Base-by-base conservation (phyloP, 2,329 filamentous ascomycete species). In the Phialocephala sp. region DNA sequence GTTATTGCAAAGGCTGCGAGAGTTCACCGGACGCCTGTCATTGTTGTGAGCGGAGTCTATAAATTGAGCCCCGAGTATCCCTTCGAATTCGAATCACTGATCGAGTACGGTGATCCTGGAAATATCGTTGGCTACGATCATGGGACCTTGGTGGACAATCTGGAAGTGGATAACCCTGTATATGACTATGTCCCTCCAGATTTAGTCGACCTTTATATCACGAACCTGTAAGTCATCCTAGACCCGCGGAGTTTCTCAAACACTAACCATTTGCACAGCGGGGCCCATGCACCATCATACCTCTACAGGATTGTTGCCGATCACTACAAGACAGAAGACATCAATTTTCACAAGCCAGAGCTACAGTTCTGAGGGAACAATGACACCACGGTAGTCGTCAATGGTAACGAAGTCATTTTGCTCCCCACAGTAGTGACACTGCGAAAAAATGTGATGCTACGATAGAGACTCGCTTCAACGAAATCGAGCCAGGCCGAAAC, bases 41-140 rank as follows among this genome's bases (percentile, higher is more conserved):
- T 98, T 27, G 92, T 96, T 2, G 86, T 99, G 52, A 91, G 91
- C 60, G 94, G 93, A 37, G 90, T 98, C 22, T 98, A 97, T 83
- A 97, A 97, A 79, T 86, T 99, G 63, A 96, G 92, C 72, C 94
- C 95, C 0, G 89, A 96, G 66, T 94, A 93, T 73, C 91, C 93
- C 0, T 94, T 93, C 73, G 89, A 95, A 73, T 89, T 91, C 61
- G 90, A 93, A 69, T 87, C 89, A 4, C 81, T 97, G 67, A 91
- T 97, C 65, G 94, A 97, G 79, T 93, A 93, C 80, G 94, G 93
- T 18, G 89, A 94, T 76, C 88, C 93, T 1, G 89, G 90, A 62
- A 90, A 86, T 70, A 89, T 93, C 64, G 87, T 95, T 52, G 85
- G 84, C 45, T 97, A 92, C 75, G 87, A 91, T 22, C 90, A 97